Conservation (phyloP, 2,329 filamentous ascomycete species). For the Ophiognomonia clavigignenti-juglandacearum region DNA sequence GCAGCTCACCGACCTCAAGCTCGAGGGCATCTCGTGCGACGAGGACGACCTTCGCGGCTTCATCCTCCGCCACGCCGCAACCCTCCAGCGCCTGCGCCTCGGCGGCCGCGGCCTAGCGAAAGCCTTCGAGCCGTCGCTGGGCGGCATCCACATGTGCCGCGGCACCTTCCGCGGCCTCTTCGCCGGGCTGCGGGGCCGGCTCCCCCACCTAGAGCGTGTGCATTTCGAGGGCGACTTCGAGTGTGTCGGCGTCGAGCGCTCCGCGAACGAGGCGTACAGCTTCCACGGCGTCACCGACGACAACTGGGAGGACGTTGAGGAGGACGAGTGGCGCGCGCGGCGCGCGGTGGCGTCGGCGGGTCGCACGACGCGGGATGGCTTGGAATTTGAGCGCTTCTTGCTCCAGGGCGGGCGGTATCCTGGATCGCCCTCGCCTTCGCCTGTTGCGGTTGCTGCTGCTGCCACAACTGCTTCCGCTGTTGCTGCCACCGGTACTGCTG, state of each 20-base stretch:
- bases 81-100: conserved; percentile 36
- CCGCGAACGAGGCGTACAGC: conserved; percentile 34
- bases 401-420: conserved; percentile 34
- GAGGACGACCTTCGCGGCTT: conserved; percentile 40
- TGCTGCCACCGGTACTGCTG: conserved; percentile 15
- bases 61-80: conserved; percentile 33
- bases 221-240: conserved; percentile 42
- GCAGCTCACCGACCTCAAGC: conserved; percentile 34
- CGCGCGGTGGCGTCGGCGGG: conserved; percentile 24
- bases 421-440: conserved; percentile 13
- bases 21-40: conserved; percentile 39
- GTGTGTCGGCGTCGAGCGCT: conserved; percentile 32
- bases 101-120: conserved; percentile 38
- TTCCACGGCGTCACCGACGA: conserved; percentile 38
- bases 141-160: conserved; percentile 39
- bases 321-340: conserved; percentile 8
- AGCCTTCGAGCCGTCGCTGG: conserved; percentile 33
- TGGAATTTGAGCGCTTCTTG: conserved; percentile 36
- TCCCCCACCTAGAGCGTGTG: conserved; percentile 35
- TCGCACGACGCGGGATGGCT: conserved; percentile 29
- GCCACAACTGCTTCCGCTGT: conserved; percentile 25
- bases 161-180: conserved; percentile 41
- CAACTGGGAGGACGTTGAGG: conserved; percentile 29
- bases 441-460: conserved; percentile 4
- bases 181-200: conserved; percentile 30